A percentile compares a stretch with the other conserved stretches of the same genome.
Conservation (phyloP, 441 rosid species). For the Mallotus repandus region DNA sequence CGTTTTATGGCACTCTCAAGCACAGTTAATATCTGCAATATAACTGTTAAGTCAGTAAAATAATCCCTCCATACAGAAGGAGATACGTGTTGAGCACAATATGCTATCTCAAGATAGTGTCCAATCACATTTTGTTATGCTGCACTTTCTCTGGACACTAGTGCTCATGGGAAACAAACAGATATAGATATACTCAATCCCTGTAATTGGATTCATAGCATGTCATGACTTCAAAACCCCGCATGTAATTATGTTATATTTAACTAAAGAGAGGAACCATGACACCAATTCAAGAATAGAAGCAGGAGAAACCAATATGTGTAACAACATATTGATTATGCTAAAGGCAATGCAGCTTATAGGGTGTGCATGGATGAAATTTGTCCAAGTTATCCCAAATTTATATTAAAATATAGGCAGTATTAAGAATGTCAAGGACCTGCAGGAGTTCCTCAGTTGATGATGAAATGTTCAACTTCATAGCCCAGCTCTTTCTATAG, state of each 20-base stretch:
- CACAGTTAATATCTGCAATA: conserved; percentile 64
- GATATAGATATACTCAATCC: background rate
- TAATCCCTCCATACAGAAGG: background rate
- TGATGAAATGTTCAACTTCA: conserved; percentile 53
- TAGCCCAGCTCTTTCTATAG: conserved; percentile 56
- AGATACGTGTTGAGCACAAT: background rate
- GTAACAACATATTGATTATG: background rate
- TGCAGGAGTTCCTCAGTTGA: conserved; percentile 71
- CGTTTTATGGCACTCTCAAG: conserved; percentile 74
- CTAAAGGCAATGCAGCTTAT: background rate
- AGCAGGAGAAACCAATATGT: background rate
- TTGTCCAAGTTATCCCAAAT: background rate
- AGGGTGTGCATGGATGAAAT: background rate
- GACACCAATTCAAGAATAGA: background rate
- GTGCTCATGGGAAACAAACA: background rate
- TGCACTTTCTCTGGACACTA: background rate
- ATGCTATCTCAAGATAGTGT: background rate
- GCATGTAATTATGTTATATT: background rate
- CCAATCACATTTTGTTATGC: background rate
- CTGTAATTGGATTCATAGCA: background rate
- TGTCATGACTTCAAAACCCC: background rate
- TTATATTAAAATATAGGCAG: background rate
- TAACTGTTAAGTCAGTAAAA: conserved; percentile 9
- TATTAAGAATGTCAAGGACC: conserved; percentile 37
- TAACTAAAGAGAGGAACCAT: background rate